A percentile compares a stretch with the other conserved stretches of the same genome.
Evolutionary conservation across 257 asterid species (phyloP).

Genomic region (Orobanche coerulescens): DNA sequence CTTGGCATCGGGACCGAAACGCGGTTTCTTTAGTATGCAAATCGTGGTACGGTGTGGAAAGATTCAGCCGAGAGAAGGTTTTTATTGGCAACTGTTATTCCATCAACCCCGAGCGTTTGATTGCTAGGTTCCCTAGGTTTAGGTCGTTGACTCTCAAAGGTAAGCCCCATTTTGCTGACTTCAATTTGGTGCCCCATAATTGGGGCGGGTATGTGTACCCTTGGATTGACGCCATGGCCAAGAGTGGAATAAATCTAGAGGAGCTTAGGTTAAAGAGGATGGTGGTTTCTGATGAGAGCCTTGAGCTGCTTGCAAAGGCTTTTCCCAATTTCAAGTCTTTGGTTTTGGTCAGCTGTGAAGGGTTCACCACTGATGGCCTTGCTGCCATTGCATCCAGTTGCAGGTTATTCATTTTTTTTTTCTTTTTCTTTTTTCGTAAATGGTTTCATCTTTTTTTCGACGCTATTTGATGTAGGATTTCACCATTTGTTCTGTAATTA

Average conservation of each 20-base stretch:
- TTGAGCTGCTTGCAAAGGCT: conserved; percentile 40
- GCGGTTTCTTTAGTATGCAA: conserved; percentile 27
- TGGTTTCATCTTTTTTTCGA: no score
- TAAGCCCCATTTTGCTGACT: conserved; percentile 4
- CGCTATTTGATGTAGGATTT: no score
- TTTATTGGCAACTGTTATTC: conserved; percentile 27
- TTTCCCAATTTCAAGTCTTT: conserved; percentile 53
- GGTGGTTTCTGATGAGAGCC: conserved; percentile 22
- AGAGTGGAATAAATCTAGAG: conserved; percentile 33
- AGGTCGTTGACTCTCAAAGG: conserved; percentile 22
- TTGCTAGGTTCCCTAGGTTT: conserved; percentile 24
- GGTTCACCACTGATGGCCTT: conserved; percentile 40
- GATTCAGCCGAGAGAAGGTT: conserved; percentile 25
- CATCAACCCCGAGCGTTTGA: conserved; percentile 17
- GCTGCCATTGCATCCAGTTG: conserved; percentile 33
- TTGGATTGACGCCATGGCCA: conserved; percentile 44
- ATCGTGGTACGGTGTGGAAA: conserved; percentile 27
- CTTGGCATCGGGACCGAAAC: conserved; percentile 21
- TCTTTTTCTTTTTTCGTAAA: no score
- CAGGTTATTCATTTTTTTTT: conserved; percentile 25
- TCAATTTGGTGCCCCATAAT: background rate
- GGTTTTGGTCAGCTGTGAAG: conserved; percentile 47
- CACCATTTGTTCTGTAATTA: no score
- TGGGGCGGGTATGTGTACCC: conserved; percentile 20
- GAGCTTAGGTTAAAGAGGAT: conserved; percentile 33